phyloP scores from a whole-genome alignment of 2,329 filamentous ascomycete species.

The Furcasterigmium furcatum region DNA sequence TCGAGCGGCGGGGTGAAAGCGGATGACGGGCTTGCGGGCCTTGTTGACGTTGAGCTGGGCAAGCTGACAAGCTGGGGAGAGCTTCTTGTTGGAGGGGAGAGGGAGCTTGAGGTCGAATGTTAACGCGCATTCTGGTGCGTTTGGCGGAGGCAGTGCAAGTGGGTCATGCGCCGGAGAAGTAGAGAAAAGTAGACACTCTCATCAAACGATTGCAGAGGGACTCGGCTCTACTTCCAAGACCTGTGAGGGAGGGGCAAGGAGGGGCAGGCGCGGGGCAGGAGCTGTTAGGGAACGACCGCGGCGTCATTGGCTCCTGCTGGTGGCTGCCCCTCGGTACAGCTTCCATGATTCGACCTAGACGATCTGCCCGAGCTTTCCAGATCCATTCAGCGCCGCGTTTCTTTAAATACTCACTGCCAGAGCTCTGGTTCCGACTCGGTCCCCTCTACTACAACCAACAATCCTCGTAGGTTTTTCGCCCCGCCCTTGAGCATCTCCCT shows the following conservation, averaged over 20 bases:
- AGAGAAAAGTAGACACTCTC: background rate
- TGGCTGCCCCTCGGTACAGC: background rate
- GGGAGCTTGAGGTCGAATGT: background rate
- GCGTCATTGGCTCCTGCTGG: background rate
- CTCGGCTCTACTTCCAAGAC: background rate
- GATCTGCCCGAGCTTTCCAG: no score
- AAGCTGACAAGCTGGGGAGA: background rate
- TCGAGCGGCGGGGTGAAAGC: background rate
- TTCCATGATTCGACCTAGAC: no score
- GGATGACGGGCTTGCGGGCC: background rate
- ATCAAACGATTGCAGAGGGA: background rate
- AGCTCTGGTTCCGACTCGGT: no score
- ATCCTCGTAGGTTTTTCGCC: no score
- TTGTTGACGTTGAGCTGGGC: background rate
- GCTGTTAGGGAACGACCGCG: background rate
- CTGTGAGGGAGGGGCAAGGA: background rate
- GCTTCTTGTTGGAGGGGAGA: background rate
- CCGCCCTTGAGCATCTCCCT: no score
- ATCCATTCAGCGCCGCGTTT: no score
- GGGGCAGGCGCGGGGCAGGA: constrained; percentile 2
- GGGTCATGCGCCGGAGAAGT: background rate
- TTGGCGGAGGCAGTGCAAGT: background rate
- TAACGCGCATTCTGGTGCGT: background rate
- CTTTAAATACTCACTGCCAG: no score
- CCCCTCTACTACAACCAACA: no score